phyloP scores from a whole-genome alignment of 2,329 filamentous ascomycete genomes.

The Verticillium nubilum region DNA sequence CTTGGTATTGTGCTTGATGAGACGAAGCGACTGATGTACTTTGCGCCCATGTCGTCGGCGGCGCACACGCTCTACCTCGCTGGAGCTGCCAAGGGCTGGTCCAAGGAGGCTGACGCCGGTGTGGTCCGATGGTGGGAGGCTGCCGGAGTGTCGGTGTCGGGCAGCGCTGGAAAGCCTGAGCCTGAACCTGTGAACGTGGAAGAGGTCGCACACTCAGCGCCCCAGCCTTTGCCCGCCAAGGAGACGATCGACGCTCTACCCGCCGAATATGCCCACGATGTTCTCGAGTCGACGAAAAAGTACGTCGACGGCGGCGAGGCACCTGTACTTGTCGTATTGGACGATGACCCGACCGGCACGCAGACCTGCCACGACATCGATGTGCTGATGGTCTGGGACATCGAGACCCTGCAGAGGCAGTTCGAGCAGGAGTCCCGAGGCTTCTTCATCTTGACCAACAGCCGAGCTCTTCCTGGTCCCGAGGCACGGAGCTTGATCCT shows the following conservation, averaged over 20 bases:
- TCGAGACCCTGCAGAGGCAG: slow-evolving; percentile 12
- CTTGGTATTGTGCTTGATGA: slow-evolving; percentile 26
- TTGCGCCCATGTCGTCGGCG: slow-evolving; percentile 21
- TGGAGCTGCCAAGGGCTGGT: slow-evolving; percentile 23
- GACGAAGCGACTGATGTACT: slow-evolving; percentile 19
- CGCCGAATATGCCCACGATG: slow-evolving; percentile 13
- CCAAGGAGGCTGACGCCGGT: slow-evolving; percentile 27
- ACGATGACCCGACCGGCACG: slow-evolving; percentile 56
- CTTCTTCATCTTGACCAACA: slow-evolving; percentile 58
- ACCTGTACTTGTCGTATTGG: slow-evolving; percentile 31
- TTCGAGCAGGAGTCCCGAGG: slow-evolving; percentile 26
- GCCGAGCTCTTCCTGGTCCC: slow-evolving; percentile 44
- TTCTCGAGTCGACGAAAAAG: slow-evolving; percentile 13
- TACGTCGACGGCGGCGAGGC: slow-evolving; percentile 13
- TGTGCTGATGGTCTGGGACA: slow-evolving; percentile 50
- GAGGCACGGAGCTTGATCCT: slow-evolving; percentile 41
- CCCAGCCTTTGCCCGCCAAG: slow-evolving; percentile 12
- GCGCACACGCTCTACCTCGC: slow-evolving; percentile 25
- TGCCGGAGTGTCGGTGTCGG: slow-evolving; percentile 12
- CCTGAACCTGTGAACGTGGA: neutral
- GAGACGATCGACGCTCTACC: slow-evolving; percentile 17
- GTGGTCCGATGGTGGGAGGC: slow-evolving; percentile 34
- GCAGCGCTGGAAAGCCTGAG: slow-evolving; percentile 5
- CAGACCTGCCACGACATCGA: slow-evolving; percentile 55
- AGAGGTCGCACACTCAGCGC: neutral